A percentile compares a stretch with the other conserved stretches of the same genome.
phyloP scores from a whole-genome alignment of 768 basidiomycete genomes.

The Lentinula sp. region DNA sequence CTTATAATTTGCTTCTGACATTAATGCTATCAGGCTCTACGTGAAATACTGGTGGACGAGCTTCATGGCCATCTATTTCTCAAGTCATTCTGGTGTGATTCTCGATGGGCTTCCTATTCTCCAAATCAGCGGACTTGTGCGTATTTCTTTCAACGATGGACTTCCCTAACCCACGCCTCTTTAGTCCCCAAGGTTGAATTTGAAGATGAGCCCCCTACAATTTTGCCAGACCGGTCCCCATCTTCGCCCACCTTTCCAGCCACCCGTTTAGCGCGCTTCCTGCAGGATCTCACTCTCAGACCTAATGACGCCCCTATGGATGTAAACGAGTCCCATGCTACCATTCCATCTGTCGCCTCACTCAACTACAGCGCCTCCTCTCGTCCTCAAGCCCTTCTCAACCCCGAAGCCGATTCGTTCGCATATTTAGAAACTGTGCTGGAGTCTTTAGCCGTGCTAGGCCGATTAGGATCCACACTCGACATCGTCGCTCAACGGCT shows the following conservation, averaged over 20 bases:
- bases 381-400: constrained; percentile 22
- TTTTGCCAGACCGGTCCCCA: constrained; percentile 29
- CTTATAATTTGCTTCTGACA: neutral
- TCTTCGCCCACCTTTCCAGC: constrained; percentile 33
- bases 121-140: constrained; percentile 74
- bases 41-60: constrained; percentile 93
- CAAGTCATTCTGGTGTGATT: constrained; percentile 94
- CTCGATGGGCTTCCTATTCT: constrained; percentile 81
- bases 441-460: constrained; percentile 89
- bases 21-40: constrained; percentile 55
- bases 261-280: constrained; percentile 53
- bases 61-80: constrained; percentile 96
- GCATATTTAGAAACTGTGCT: constrained; percentile 87
- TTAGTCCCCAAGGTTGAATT: constrained; percentile 67
- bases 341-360: neutral
- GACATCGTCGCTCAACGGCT: constrained; percentile 83
- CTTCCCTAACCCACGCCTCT: neutral
- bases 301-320: constrained; percentile 79
- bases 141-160: constrained; percentile 20
- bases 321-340: constrained; percentile 33
- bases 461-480: constrained; percentile 77
- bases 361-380: neutral
- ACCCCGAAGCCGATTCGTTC: constrained; percentile 92
- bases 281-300: constrained; percentile 58
- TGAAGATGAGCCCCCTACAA: constrained; percentile 38